Evolutionary conservation across 2,329 filamentous ascomycete genomes (phyloP).

Genomic region (Sporothrix mexicana): DNA sequence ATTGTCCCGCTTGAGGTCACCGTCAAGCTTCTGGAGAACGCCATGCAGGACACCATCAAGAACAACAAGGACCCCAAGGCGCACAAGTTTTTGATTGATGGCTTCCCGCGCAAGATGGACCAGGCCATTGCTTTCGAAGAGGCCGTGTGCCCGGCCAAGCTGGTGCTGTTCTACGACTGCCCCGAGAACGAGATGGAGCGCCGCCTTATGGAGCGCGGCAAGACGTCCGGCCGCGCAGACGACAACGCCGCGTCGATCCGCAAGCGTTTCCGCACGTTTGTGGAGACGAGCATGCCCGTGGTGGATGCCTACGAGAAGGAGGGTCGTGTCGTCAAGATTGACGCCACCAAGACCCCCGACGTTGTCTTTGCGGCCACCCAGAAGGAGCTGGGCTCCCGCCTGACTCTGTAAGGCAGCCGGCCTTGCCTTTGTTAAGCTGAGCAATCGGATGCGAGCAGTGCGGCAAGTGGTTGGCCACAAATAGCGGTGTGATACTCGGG

Average conservation of each 20-base stretch:
- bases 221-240: conserved; percentile 89
- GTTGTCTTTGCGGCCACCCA: conserved; percentile 62
- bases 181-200: conserved; percentile 86
- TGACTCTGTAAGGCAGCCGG: conserved; percentile 59
- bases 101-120: conserved; percentile 96
- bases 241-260: conserved; percentile 95
- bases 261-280: conserved; percentile 93
- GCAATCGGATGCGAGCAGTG: background rate
- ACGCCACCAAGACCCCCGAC: conserved; percentile 71
- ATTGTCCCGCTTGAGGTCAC: conserved; percentile 99
- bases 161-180: conserved; percentile 94
- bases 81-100: conserved; percentile 75
- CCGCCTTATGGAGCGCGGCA: conserved; percentile 83
- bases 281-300: conserved; percentile 97
- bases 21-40: conserved; percentile 89
- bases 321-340: conserved; percentile 79
- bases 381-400: conserved; percentile 54
- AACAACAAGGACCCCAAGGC: conserved; percentile 36
- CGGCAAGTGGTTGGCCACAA: background rate
- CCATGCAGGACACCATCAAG: conserved; percentile 74
- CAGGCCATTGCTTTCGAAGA: conserved; percentile 94
- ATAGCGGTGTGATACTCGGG: conserved; percentile 10
- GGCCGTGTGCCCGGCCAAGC: conserved; percentile 78
- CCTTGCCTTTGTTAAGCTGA: too few relatives aligned
- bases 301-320: conserved; percentile 81